These are phyloP conservation scores for Scutellaria minor DNA, from an alignment of 257 asterid genomes.

Conservation along the genomic window DNA sequence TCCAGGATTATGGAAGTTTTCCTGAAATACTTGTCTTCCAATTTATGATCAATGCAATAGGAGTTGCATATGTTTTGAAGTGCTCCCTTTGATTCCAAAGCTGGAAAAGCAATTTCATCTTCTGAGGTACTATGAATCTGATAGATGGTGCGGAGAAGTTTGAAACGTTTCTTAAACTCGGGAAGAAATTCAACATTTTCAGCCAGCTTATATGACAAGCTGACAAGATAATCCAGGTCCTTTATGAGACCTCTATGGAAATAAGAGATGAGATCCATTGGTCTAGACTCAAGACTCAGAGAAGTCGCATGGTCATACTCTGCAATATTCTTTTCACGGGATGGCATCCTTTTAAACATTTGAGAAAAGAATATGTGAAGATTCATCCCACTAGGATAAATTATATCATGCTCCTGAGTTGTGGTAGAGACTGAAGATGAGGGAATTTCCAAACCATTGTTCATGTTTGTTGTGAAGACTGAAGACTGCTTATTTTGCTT, in stretches of 20 bases:
- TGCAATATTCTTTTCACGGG: constrained; percentile 42
- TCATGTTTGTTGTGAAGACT: constrained; percentile 32
- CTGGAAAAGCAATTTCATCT: constrained; percentile 77
- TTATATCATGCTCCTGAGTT: constrained; percentile 42
- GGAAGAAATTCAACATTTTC: constrained; percentile 46
- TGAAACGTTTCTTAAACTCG: constrained; percentile 57
- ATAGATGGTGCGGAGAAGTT: constrained; percentile 53
- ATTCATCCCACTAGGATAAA: constrained; percentile 48
- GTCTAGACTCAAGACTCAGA: constrained; percentile 54
- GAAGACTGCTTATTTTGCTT: constrained; percentile 50
- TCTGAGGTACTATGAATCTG: constrained; percentile 70
- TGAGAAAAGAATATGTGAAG: constrained; percentile 58
- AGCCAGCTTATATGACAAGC: constrained; percentile 63
- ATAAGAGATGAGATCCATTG: constrained; percentile 62
- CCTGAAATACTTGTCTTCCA: constrained; percentile 63
- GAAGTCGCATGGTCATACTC: constrained; percentile 37
- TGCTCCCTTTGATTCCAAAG: constrained; percentile 75
- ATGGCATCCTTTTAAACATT: constrained; percentile 45
- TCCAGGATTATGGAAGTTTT: constrained; percentile 53
- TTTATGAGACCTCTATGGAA: constrained; percentile 71
- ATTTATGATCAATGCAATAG: constrained; percentile 70
- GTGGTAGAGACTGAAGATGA: constrained; percentile 48
- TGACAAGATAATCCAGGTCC: constrained; percentile 61
- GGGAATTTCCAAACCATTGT: constrained; percentile 35
- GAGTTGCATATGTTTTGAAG: constrained; percentile 70